These are phyloP conservation scores for Aspergillus homomorphus DNA, from an alignment of 495 filamentous ascomycete species.

Conservation along the genomic window DNA sequence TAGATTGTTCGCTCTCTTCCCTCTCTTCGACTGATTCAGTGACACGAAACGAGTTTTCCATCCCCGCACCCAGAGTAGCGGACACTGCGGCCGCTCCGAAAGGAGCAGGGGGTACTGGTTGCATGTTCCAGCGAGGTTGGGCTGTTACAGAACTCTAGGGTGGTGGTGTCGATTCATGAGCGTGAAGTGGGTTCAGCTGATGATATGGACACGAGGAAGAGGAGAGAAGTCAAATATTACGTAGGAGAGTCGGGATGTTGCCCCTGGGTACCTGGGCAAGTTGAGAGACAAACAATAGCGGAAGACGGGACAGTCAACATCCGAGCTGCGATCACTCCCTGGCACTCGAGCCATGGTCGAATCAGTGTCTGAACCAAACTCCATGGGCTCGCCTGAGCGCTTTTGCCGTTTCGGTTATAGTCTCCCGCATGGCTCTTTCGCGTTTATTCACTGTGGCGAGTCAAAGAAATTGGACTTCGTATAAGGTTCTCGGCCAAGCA, in stretches of 20 bases:
- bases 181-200: neutral
- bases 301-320: neutral
- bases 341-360: neutral
- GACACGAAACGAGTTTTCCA: constrained; percentile 10
- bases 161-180: neutral
- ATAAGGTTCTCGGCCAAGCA: neutral
- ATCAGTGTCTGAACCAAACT: neutral
- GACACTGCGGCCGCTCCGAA: constrained; percentile 19
- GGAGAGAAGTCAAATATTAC: too few species aligned
- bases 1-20: constrained; percentile 18
- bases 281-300: neutral
- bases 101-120: constrained; percentile 21
- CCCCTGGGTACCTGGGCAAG: neutral
- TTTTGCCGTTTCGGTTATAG: neutral
- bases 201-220: neutral
- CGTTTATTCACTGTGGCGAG: neutral
- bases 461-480: neutral
- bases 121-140: constrained; percentile 5
- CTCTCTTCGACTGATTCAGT: constrained; percentile 11
- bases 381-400: neutral
- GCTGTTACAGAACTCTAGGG: neutral
- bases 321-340: neutral
- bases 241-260: too few species aligned
- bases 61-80: constrained; percentile 6
- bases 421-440: neutral